Base-by-base conservation (phyloP, 2,329 filamentous ascomycete genomes). In the Colletotrichum higginsianum region DNA sequence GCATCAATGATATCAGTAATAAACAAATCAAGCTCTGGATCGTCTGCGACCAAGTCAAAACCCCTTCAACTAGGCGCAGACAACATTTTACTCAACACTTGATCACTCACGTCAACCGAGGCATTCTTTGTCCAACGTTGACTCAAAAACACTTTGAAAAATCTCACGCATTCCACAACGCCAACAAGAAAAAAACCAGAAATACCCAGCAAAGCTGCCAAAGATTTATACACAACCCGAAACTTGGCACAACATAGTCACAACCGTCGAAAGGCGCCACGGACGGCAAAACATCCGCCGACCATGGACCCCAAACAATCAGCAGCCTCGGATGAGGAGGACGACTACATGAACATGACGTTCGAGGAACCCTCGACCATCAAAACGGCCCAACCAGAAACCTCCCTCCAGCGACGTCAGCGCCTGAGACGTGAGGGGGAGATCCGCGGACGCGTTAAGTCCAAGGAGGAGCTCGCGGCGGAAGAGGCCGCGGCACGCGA, bases 291-390 rank as follows among this genome's bases (percentile, higher is more conserved):
- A 30, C 2, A 50, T 12, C 12, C 21, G n/a, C 44, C 21, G 26
- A 50, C 53, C 55, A 70, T 70, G 67, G 65, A 63, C 4, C 38
- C 49, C 15, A 62, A 67, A 42, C 49, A 67, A 38, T 35, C 55
- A 35, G 42, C 62, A 46, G 66, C 61, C 46, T 72, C 61, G n/a
- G 53, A 57, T 12, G 93, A 94, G 23, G 94, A 95, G 74, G 95
- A 98, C 74, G 96, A 99, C 82, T 98, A 99, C 86, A 97, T 99
- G 93, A 94, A 92, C 77, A 98, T 99, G 96, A 87, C 91, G 16
- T 95, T 99, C 79, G 87, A 89, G 21, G 93, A 97, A 38, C 79
- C 88, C 83, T 77, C 86, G 80, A 79, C 88, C 83, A 77, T 86
- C 80, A 79, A 89, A 83, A 81, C 84, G 83, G 80, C 77, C 75